A percentile compares a stretch with the other conserved stretches of the same genome.
Conservation (phyloP, 176 grass and related monocot genomes). For the Juncus effusus region DNA sequence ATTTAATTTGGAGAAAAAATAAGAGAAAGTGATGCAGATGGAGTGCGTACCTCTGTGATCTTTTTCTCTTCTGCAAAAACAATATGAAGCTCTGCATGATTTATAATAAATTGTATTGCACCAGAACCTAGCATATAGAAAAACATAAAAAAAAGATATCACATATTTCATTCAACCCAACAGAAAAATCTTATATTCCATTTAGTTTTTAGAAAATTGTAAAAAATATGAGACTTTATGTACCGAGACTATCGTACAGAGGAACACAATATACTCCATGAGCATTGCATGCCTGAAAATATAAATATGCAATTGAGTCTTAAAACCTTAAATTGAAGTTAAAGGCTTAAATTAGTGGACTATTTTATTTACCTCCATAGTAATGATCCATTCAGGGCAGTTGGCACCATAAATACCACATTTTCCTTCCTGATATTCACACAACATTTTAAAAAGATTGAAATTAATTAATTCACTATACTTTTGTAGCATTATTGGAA, state of each 20-base stretch:
- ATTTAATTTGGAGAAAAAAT: neutral
- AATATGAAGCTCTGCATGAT: constrained; percentile 77
- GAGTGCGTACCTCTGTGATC: constrained; percentile 64
- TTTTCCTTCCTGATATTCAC: constrained; percentile 38
- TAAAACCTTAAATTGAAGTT: too few relatives aligned
- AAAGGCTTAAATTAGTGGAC: neutral
- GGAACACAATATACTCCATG: constrained; percentile 83
- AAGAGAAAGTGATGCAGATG: neutral
- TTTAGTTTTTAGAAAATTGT: neutral
- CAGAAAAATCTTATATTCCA: neutral
- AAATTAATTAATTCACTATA: neutral
- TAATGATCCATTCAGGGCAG: constrained; percentile 80
- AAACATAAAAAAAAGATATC: constrained; percentile 13
- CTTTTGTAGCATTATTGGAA: too few relatives aligned
- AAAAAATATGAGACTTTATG: neutral
- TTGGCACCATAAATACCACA: constrained; percentile 84
- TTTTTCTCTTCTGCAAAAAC: constrained; percentile 81
- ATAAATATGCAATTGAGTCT: too few relatives aligned
- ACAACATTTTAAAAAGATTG: constrained; percentile 1
- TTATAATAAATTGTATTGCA: constrained; percentile 80
- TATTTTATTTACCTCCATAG: constrained; percentile 60
- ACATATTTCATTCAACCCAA: neutral
- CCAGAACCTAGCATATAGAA: constrained; percentile 43
- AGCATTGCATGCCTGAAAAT: constrained; percentile 80
- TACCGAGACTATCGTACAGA: constrained; percentile 86